Conservation (phyloP, 179 eudicot genomes). For the Silene noctiflora region DNA sequence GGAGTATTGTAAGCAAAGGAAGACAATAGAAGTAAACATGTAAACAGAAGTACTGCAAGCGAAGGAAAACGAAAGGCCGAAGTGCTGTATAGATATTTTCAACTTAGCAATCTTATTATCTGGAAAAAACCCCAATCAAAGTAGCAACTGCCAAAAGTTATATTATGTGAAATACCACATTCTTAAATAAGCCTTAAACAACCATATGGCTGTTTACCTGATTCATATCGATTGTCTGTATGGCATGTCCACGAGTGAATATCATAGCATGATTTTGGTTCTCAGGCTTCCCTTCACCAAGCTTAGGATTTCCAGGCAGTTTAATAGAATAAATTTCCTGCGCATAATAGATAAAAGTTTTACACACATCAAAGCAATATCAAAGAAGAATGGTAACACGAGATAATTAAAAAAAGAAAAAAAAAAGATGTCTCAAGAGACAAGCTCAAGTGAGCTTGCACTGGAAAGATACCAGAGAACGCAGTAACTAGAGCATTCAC, state of each 20-base stretch:
- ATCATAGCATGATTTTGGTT: conserved; percentile 94
- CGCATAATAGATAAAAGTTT: conserved; percentile 3
- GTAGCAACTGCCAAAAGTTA: not conserved
- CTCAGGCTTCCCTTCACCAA: conserved; percentile 99
- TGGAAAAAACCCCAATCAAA: not conserved
- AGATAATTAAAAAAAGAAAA: not conserved
- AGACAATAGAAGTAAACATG: not conserved
- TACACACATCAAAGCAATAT: not conserved
- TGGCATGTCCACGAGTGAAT: conserved; percentile 96
- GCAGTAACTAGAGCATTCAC: not conserved
- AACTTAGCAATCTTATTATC: not conserved
- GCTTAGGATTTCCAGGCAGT: conserved; percentile 95
- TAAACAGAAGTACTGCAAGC: not conserved
- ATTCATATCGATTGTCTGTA: conserved; percentile 99
- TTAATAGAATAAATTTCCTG: conserved; percentile 95
- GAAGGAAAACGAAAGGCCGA: not conserved
- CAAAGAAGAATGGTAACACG: conserved; percentile 10
- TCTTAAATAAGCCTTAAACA: not conserved
- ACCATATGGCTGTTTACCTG: conserved; percentile 46
- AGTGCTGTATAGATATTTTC: not conserved
- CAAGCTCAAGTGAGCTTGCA: not conserved
- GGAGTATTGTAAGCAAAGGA: no score
- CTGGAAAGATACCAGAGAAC: not conserved
- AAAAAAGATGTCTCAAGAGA: not conserved
- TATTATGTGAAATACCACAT: not conserved